Base-by-base conservation (phyloP, 306 rosid species). In the Cucurbita maxima region DNA sequence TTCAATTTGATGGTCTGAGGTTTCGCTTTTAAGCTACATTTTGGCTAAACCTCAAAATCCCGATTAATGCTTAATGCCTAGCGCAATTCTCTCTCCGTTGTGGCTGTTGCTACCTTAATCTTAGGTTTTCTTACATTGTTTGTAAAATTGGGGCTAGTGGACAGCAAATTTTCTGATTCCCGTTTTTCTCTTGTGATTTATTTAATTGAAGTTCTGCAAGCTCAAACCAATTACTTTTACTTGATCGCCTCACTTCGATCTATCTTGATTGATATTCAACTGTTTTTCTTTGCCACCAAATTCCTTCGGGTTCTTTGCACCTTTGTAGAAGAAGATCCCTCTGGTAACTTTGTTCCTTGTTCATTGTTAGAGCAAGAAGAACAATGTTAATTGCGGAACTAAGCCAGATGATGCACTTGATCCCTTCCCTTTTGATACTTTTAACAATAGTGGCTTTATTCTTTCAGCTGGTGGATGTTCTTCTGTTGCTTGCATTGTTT, bases 401-500 rank as follows among this genome's bases (percentile, higher is more conserved):
- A 52, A 52, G 56, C 56, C 18, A 15, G 56, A 55, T 55, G 19
- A 18, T n/a, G 36, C 36, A 58, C 4, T 58, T 58, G 63, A 12
- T 8, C 12, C 5, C 41, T 25, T 0, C 38, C 38, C 41, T 58
- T 58, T 11, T 25, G 16, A 25, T 58, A 73, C 74, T 50, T 50
- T 52, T 77, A 76, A 56, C 0, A 56, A 56, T 30, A 30, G 34
- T 56, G 36, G 19, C 36, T 56, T 20, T 56, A 9, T 75, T 78
- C 70, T 75, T 79, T 83, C 87, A 88, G 95, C 74, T 85, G 59
- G 81, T 81, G 83, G 81, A 81, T 58, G 86, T 88, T 83, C 76
- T 87, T 84, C 83, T 90, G 83, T 80, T 86, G 59, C 84, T 88
- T 80, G 82, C 83, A 58, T 79, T 90, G 82, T 73, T 90, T 58